Base-by-base conservation (phyloP, 306 rosid species). In the Styphnolobium japonicum region DNA sequence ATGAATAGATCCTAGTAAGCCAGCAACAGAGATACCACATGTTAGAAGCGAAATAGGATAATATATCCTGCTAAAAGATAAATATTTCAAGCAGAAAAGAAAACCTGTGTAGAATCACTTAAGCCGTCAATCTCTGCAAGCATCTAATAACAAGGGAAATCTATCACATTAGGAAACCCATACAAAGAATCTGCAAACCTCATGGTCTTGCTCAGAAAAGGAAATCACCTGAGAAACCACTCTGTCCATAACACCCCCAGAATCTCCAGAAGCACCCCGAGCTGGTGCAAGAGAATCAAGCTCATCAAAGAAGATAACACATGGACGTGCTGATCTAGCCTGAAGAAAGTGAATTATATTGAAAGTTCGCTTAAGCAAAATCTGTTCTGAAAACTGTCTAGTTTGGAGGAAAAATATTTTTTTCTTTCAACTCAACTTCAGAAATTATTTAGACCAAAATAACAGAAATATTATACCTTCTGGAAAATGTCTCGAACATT, bases 221-320 rank as follows among this genome's bases (percentile, higher is more conserved):
- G 27, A 73, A 77, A 58, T 62, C 82, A 93, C 99, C 98, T 95
- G 99, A 67, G 98, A 93, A 89, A 95, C 99, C 72, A 95, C 99
- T 86, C 99, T 77, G 81, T 91, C 99, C 98, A 93, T 93, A 73
- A 95, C 99, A 72, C 96, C 98, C 58, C 98, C 97, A 57, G 99
- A 93, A 84, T 95, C 99, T 56, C 98, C 98, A 0, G 99, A 95
- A 60, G 96, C 94, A 68, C 99, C 99, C 16, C 97, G 87, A 46
- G 99, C 98, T 76, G 99, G 97, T 80, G 99, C 99, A 85, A 93
- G 97, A 82, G 99, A 95, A 81, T 91, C 98, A 70, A 95, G 93
- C 79, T 95, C 99, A 81, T 95, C 98, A 31, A 93, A 95, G 86
- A 95, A 93, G 82, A 95, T 91, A 71, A 95, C 99, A 84, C 98